phyloP scores from a whole-genome alignment of 352 stramenopile species.

The Globisporangium splendens region DNA sequence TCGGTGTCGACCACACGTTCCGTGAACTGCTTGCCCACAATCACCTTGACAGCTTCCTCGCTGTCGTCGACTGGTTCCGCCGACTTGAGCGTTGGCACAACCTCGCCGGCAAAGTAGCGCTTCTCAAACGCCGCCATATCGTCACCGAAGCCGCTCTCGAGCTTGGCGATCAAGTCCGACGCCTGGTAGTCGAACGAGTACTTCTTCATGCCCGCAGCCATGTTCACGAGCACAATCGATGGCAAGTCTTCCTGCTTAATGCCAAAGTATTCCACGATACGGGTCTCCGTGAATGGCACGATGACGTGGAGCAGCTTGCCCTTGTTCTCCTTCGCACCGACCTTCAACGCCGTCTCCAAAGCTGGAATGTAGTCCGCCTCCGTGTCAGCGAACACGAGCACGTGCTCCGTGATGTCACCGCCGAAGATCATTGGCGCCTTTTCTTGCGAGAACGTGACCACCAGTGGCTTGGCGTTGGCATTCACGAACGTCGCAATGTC shows the following conservation, averaged over 20 bases:
- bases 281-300: slow-evolving; percentile 83
- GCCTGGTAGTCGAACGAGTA: slow-evolving; percentile 78
- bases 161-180: slow-evolving; percentile 72
- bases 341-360: slow-evolving; percentile 57
- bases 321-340: slow-evolving; percentile 70
- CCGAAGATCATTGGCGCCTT: slow-evolving; percentile 91
- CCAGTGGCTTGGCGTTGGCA: slow-evolving; percentile 81
- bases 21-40: slow-evolving; percentile 91
- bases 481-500: slow-evolving; percentile 66
- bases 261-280: slow-evolving; percentile 93
- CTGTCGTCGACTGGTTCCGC: slow-evolving; percentile 87
- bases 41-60: slow-evolving; percentile 88
- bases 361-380: slow-evolving; percentile 61
- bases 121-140: slow-evolving; percentile 77
- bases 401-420: slow-evolving; percentile 81
- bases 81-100: slow-evolving; percentile 91
- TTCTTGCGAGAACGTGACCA: slow-evolving; percentile 89
- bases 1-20: slow-evolving; percentile 84
- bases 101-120: slow-evolving; percentile 80
- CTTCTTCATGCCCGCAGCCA: slow-evolving; percentile 93
- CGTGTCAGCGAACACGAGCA: slow-evolving; percentile 84
- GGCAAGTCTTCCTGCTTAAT: slow-evolving; percentile 86
- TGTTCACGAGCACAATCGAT: slow-evolving; percentile 87
- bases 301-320: slow-evolving; percentile 89
- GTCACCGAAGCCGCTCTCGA: slow-evolving; percentile 35